Evolutionary conservation across 495 filamentous ascomycete genomes (phyloP), one percentile per base, ranked within the genome.

Genomic region (Aspergillus indologenus): DNA sequence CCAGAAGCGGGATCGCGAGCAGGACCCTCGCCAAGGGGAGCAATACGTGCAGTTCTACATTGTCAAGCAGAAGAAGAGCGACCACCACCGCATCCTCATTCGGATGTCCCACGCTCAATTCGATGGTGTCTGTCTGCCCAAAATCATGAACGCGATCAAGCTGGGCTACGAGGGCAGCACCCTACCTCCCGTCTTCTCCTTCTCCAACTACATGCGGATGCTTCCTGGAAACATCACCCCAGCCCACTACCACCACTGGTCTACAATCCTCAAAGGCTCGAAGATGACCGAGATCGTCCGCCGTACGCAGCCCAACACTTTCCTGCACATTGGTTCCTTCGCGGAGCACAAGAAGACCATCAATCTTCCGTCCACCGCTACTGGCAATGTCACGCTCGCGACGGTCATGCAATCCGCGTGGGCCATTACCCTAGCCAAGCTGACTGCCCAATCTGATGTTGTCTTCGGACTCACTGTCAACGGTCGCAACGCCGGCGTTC

Each of bases 51-150:
- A 85, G 55, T 85, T 87, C 67, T 76, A 83, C 45, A 76, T 86
- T 48, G 74, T 87, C 57, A 77, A 79, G 46, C 75, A 78, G 59
- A 78, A 76, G 53, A 66, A 68, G 8, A 75, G 70, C 15, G 68
- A 79, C 42, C 75, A 70, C 7, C 78, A 83, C 65, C 81, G 79
- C n/a, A 85, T 91, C 45, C 69, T 83, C 55, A 75, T 91, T 51
- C 79, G 86, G 5, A 77, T 90, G 5, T 90, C 86, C 0, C 88
- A 91, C 66, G 85, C 88, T 0, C 88, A 90, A 56, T 91, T 87
- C 63, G 88, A 90, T 61, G 88, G 86, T 40, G 79, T 90, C 1
- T 90, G 82, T 63, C 76, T 91, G 5, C 81, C 87, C 0, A 76
- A 76, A 31, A 81, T 90, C 18, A 77, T 89, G 53, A 62, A 73